Percentiles rank a stretch among this genome's conserved stretches.
Conservation (phyloP, 2,329 filamentous ascomycete genomes). For the Metarhizium anisopliae region DNA sequence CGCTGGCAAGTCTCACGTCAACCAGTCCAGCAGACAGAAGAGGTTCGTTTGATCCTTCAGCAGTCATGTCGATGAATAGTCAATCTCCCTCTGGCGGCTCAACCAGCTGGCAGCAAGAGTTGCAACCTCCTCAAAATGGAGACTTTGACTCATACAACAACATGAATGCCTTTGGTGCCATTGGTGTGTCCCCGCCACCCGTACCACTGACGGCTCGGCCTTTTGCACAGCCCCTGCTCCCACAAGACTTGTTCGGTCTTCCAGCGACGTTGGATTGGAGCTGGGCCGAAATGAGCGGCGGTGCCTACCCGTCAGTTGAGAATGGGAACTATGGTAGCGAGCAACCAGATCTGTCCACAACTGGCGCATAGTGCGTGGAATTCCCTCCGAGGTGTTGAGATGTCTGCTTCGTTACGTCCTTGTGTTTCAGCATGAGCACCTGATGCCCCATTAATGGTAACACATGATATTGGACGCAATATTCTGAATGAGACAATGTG, state of each 20-base stretch:
- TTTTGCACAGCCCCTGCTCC: slow-evolving; percentile 81
- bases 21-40: slow-evolving; percentile 16
- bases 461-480: neutral
- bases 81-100: slow-evolving; percentile 36
- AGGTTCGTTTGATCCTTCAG: slow-evolving; percentile 14
- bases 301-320: slow-evolving; percentile 53
- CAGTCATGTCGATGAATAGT: slow-evolving; percentile 21
- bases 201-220: slow-evolving; percentile 14
- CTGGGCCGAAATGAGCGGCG: slow-evolving; percentile 61
- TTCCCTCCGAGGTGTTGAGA: neutral
- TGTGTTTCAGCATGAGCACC: neutral
- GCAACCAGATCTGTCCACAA: neutral
- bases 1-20: slow-evolving; percentile 17
- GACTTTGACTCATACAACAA: slow-evolving; percentile 38
- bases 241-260: slow-evolving; percentile 90
- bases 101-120: slow-evolving; percentile 40
- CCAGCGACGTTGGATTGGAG: slow-evolving; percentile 94
- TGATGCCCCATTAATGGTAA: neutral
- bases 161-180: slow-evolving; percentile 33
- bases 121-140: slow-evolving; percentile 23
- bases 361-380: neutral
- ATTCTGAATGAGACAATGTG: neutral
- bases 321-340: slow-evolving; percentile 43
- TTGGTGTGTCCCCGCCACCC: slow-evolving; percentile 11
- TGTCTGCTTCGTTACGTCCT: neutral